Base-by-base conservation (phyloP, 352 stramenopile species). In the Phytopythium vexans region DNA sequence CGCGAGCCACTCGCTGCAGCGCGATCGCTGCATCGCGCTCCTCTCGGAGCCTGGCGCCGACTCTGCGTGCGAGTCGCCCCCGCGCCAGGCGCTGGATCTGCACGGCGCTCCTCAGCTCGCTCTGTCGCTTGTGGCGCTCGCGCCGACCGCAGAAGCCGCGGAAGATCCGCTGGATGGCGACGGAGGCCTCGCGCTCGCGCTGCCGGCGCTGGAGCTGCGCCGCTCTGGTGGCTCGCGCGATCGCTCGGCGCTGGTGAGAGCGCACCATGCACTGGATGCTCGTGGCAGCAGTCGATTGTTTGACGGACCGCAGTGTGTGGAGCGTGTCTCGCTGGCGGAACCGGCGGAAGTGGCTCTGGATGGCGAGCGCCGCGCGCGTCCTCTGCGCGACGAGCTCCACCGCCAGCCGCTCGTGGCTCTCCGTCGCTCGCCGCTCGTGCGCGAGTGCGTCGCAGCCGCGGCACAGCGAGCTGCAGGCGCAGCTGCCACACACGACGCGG, bases 311-410 rank as follows among this genome's bases (percentile, higher is more conserved):
- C 34, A 78, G 50, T 3, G 47, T 34, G 10, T 45, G 15, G 8
- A 87, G 37, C 33, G 67, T 84, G 31, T 65, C 15, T 6, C 72
- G 71, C 10, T 88, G 67, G 3, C 39, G 48, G 51, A 74, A 80
- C 8, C 74, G 61, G 14, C 76, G 61, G 12, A 62, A 55, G 15
- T 77, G 70, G 46, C 56, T 60, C 54, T 91, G 81, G 9, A 91
- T 49, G 8, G 45, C 34, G 10, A 68, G 38, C 1, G 66, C 74
- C 1, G 81, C 81, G 2, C 55, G 38, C 9, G 67, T 49, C 32
- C 78, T 65, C 0, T 36, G 15, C 4, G 58, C 15, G 10, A 65
- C 66, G 21, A 32, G 32, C 47, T 77, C 61, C 12, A 83, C 70
- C 6, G 61, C 32, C 8, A 68, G 58, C 9, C 65, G 49, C 34